Percentiles rank a stretch among this genome's conserved stretches.
Conservation (phyloP, 163 green algal genomes). For the Chlorella variabilis region DNA sequence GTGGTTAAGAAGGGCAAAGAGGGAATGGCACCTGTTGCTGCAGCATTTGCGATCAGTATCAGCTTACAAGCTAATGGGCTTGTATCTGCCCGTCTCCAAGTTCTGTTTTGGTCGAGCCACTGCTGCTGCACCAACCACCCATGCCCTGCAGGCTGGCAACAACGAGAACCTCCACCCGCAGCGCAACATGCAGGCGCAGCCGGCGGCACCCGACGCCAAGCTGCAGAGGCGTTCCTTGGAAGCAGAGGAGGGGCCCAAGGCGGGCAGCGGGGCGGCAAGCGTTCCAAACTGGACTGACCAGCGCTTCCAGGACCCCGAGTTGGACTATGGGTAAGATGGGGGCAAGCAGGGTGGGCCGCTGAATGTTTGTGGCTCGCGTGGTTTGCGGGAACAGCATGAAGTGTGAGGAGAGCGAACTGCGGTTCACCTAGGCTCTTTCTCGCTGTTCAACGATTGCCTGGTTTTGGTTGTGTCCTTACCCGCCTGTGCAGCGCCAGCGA, state of each 20-base stretch:
- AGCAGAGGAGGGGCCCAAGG: not conserved
- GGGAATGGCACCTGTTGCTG: too few relatives aligned
- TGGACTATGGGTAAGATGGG: constrained; percentile 25
- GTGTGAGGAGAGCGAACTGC: too few relatives aligned
- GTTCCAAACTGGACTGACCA: constrained; percentile 25
- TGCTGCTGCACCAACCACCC: too few relatives aligned
- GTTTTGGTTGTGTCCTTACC: not conserved
- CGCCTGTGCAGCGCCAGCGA: not conserved
- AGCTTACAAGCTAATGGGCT: too few relatives aligned
- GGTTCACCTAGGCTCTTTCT: too few relatives aligned
- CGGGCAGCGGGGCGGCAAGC: not conserved
- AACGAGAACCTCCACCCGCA: constrained; percentile 24
- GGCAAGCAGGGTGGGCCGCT: too few relatives aligned
- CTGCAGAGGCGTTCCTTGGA: not conserved
- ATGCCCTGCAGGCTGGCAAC: not conserved
- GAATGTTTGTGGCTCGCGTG: too few relatives aligned
- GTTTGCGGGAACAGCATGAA: too few relatives aligned
- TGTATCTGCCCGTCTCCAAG: too few relatives aligned
- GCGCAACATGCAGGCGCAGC: not conserved
- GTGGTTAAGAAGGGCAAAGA: not conserved
- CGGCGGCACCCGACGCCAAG: constrained; percentile 7
- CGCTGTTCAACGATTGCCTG: too few relatives aligned
- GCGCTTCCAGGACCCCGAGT: constrained; percentile 9
- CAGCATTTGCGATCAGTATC: too few relatives aligned
- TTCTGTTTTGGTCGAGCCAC: too few relatives aligned